A percentile compares a stretch with the other conserved stretches of the same genome.
Conservation (phyloP, 352 stramenopile genomes). For the Phytopythium helicoides region DNA sequence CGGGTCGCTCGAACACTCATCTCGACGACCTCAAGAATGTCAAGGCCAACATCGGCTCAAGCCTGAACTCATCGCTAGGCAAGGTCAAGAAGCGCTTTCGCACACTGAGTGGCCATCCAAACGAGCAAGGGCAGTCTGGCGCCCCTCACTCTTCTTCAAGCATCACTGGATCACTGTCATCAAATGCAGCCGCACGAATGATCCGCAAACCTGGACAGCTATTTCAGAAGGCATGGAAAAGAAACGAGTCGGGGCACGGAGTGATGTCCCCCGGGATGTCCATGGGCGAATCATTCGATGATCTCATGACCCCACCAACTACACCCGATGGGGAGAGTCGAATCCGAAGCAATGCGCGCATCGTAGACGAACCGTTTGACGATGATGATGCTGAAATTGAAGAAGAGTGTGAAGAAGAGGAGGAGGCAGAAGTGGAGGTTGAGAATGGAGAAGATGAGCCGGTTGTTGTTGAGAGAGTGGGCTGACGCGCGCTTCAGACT, state of each 20-base stretch:
- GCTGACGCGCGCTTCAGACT: too few relatives aligned
- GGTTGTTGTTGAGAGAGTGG: neutral
- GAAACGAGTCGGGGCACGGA: conserved; percentile 27
- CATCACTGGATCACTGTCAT: conserved; percentile 14
- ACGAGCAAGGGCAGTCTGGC: conserved; percentile 25
- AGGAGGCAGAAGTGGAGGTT: conserved; percentile 2
- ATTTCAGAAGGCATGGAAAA: conserved; percentile 61
- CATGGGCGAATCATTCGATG: conserved; percentile 13
- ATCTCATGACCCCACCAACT: conserved; percentile 19
- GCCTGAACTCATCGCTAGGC: conserved; percentile 62
- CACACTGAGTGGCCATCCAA: conserved; percentile 52
- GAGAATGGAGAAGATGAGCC: conserved; percentile 4
- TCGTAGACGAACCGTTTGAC: neutral
- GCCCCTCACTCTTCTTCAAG: conserved; percentile 8
- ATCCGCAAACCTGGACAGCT: conserved; percentile 70
- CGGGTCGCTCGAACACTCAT: conserved; percentile 22
- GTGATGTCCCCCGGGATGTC: too few relatives aligned
- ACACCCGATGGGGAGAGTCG: conserved; percentile 16
- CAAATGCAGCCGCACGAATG: conserved; percentile 49
- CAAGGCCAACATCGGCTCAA: conserved; percentile 71
- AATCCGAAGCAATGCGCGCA: conserved; percentile 12
- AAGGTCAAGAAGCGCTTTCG: conserved; percentile 76
- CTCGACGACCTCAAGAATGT: conserved; percentile 77
- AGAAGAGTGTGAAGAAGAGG: neutral
- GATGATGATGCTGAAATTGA: conserved; percentile 5